phyloP scores from a whole-genome alignment of 2,329 filamentous ascomycete genomes.

The Cladosporium sp. region DNA sequence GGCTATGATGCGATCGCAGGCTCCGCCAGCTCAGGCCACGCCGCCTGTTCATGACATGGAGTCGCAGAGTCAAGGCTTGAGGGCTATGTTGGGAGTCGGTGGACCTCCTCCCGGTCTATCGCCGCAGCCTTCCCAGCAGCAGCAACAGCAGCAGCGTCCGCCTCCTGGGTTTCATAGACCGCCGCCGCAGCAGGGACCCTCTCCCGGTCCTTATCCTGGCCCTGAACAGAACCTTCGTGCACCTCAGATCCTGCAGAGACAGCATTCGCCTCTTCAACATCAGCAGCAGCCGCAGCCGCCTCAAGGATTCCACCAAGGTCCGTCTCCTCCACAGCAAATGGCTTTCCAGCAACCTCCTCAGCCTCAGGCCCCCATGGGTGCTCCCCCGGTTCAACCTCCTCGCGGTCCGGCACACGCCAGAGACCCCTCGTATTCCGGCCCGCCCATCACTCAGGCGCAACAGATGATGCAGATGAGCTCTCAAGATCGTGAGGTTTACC shows the following conservation, averaged over 20 bases:
- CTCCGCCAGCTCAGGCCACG: conserved; percentile 35
- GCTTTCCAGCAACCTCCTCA: conserved; percentile 23
- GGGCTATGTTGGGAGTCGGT: conserved; percentile 31
- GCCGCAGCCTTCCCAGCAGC: conserved; percentile 27
- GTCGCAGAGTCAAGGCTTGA: conserved; percentile 29
- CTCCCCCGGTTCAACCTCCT: conserved; percentile 30
- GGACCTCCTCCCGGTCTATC: conserved; percentile 17
- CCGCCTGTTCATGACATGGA: conserved; percentile 21
- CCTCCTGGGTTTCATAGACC: conserved; percentile 48
- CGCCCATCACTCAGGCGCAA: conserved; percentile 62
- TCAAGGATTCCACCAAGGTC: conserved; percentile 23
- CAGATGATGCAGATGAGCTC: conserved; percentile 74
- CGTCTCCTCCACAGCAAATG: conserved; percentile 18
- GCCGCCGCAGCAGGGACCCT: conserved; percentile 30
- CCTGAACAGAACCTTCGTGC: conserved; percentile 38
- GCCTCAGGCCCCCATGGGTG: conserved; percentile 19
- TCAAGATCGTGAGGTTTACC: conserved; percentile 74
- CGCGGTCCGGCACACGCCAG: conserved; percentile 31
- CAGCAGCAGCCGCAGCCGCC: conserved; percentile 20
- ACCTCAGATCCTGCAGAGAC: conserved; percentile 37
- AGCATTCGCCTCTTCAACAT: conserved; percentile 20
- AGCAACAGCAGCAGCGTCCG: conserved; percentile 21
- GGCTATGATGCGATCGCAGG: conserved; percentile 76
- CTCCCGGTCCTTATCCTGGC: conserved; percentile 31
- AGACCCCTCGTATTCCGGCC: conserved; percentile 46